Evolutionary conservation across 345 rosid species (phyloP), one percentile per base, ranked within the genome.

Genomic region (Alliaria petiolata): DNA sequence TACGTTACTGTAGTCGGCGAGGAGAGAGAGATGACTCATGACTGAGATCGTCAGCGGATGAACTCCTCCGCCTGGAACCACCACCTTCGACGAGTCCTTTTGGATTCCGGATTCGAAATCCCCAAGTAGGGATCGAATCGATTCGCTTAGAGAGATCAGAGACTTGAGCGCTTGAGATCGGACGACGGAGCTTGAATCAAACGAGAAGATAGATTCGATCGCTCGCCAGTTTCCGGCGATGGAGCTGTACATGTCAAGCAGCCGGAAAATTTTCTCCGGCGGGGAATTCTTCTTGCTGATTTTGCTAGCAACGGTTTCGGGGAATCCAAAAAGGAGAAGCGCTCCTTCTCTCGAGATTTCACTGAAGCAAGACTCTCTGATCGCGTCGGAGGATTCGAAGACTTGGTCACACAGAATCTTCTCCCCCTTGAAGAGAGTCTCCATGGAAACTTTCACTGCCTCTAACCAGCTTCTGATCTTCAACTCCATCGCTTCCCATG

Each of bases 371-470:
- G 95, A 85, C 70, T 85, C 95, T 77, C 77, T 80, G 34, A 83
- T 78, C 0, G 84, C 25, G 6, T 77, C 79, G 4, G 87, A 85
- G 10, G 88, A 47, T 26, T 83, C 79, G 45, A 95, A 91, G 61
- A 95, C 89, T 57, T 84, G 80, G 65, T 91, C 91, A 62, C 91
- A 91, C 22, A 93, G 84, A 63, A 80, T 65, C 65, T 86, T 86
- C 80, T 93, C 98, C 10, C 89, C 91, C 15, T 3, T 62, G 64
- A 91, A 87, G 8, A 93, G 84, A 20, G 80, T 84, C 63, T 58
- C 83, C 62, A 83, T 75, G 2, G 96, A 83, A 7, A 85, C 65
- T 17, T 83, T 86, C 17, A 81, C 69, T 0, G 95, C 95, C 0
- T 71, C 76, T 58, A 89, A 39, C 99, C 99, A 93, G 65, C 68